Evolutionary conservation across 768 basidiomycete genomes (phyloP), one percentile per base, ranked within the genome.

Genomic region (Astraeus odoratus): DNA sequence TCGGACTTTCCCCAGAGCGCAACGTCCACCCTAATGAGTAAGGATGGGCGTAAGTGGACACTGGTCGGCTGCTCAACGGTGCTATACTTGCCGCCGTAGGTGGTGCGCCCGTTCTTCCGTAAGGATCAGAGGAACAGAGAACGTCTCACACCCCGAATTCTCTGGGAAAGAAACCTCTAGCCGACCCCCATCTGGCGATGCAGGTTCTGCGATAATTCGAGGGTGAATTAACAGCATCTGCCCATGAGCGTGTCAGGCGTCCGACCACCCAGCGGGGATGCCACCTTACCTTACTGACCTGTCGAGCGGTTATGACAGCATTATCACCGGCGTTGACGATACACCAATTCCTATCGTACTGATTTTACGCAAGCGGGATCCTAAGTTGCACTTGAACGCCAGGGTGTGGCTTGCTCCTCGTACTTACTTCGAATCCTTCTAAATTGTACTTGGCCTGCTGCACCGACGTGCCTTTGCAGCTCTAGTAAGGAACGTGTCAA

Each of bases 321-420:
- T 76, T 66, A 5, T 69, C 75, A 8, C 67, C 64, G 3, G 72
- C 72, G 51, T 81, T 81, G 39, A 86, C 70, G 54, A 88, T 72
- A 50, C 77, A 81, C 77, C 84, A 86, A 60, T 66, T 70, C 50
- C 86, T 73, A 55, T 89, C 86, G 57, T 82, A 70, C 85, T 88
- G 50, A 22, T 33, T 39, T 18, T 20, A n/a, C 25, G 24, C 53
- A 39, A 44, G 31, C 24, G 29, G 19, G 41, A 43, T 34, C 26
- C n/a, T n/a, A n/a, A n/a, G 31, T 23, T 27, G 38, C 26, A 15
- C 24, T 6, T 20, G 22, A 19, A 23, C 26, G 12, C 12, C 12
- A 12, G 27, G 12, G 12, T 29, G 27, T 1, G 19, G 37, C 20
- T 22, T n/a, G n/a, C n/a, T n/a, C n/a, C n/a, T n/a, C 31, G 47